phyloP scores from a whole-genome alignment of 2,329 filamentous ascomycete species.

The Aspergillus sojae region DNA sequence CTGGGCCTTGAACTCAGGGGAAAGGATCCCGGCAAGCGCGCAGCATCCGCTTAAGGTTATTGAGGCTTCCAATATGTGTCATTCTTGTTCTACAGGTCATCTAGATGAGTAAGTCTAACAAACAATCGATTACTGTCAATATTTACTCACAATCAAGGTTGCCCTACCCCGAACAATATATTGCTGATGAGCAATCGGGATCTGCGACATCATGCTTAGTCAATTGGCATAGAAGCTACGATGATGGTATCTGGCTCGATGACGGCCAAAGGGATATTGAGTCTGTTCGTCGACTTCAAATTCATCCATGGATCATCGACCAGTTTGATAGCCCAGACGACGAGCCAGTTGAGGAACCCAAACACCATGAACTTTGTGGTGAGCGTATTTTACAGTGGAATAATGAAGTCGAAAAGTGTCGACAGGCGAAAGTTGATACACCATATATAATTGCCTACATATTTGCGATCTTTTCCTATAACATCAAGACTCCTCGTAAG shows the following conservation, averaged over 20 bases:
- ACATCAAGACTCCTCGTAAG: no score
- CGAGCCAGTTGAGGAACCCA: conserved; percentile 10
- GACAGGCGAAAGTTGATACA: neutral
- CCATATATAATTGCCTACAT: neutral
- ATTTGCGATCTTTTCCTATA: no score
- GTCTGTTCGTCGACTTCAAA: conserved; percentile 19
- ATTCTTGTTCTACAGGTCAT: neutral
- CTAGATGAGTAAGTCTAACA: conserved; percentile 7
- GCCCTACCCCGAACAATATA: conserved; percentile 5
- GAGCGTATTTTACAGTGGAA: conserved; percentile 21
- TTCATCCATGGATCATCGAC: conserved; percentile 28
- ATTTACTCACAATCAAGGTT: conserved; percentile 9
- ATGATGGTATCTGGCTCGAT: conserved; percentile 29
- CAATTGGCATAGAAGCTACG: conserved; percentile 28
- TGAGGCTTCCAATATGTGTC: neutral
- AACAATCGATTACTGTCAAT: neutral
- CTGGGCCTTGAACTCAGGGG: conserved; percentile 16
- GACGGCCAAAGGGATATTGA: conserved; percentile 21
- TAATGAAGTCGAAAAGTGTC: neutral
- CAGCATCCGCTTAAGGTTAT: no score
- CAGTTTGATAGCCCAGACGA: conserved; percentile 11
- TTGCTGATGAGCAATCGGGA: conserved; percentile 20
- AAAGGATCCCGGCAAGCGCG: conserved; percentile 9
- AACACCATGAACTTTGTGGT: conserved; percentile 5
- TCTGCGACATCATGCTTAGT: conserved; percentile 25